Evolutionary conservation across 768 basidiomycete genomes (phyloP).

Genomic region (Candolleomyces eurysporus): DNA sequence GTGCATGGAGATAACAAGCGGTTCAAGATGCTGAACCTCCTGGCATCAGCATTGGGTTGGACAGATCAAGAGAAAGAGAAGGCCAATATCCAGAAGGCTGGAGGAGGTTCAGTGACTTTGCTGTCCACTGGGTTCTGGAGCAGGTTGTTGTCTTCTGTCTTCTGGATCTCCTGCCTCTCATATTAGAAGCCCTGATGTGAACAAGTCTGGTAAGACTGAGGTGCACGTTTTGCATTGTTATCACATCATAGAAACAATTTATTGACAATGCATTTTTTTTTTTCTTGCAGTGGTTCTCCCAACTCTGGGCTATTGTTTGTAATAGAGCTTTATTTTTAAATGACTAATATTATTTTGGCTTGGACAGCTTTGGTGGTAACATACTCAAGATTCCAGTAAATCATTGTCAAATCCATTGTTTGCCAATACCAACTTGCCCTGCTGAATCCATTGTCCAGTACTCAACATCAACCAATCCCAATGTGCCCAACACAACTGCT

Average conservation of each 20-base stretch:
- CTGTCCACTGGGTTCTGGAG: constrained; percentile 40
- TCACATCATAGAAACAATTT: neutral
- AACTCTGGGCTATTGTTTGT: no score
- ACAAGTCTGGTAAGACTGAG: constrained; percentile 84
- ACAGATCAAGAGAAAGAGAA: constrained; percentile 86
- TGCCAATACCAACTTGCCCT: no score
- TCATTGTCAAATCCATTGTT: no score
- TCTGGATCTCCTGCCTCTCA: constrained; percentile 30
- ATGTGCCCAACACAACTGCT: no score
- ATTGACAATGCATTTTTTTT: neutral
- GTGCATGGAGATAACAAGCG: constrained; percentile 89
- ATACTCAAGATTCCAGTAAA: no score
- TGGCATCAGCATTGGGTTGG: constrained; percentile 92
- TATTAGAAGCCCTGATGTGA: constrained; percentile 53
- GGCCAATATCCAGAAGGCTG: constrained; percentile 67
- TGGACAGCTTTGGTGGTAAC: no score
- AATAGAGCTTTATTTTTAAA: no score
- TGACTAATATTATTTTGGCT: no score
- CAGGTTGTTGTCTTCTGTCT: constrained; percentile 27
- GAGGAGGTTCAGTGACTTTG: neutral
- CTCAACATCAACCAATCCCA: no score
- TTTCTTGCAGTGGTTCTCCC: constrained; percentile 95
- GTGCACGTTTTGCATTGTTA: constrained; percentile 33
- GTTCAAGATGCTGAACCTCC: constrained; percentile 91
- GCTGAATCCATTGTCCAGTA: no score